A percentile compares a stretch with the other conserved stretches of the same genome.
phyloP scores from a whole-genome alignment of 2,329 filamentous ascomycete genomes.

The Aureobasidium subglaciale region DNA sequence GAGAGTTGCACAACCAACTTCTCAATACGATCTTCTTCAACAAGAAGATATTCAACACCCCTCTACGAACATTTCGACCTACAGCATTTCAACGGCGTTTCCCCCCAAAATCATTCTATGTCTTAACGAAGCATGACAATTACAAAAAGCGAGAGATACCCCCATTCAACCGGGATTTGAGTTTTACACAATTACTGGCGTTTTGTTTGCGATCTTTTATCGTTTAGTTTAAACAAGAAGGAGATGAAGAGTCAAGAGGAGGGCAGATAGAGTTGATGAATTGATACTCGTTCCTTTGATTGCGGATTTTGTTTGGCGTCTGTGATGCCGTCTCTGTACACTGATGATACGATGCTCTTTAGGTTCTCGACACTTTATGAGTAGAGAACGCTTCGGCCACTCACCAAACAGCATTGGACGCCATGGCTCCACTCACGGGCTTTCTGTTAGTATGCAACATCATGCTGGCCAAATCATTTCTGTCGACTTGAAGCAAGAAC shows the following conservation, averaged over 20 bases:
- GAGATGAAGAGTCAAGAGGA: not conserved
- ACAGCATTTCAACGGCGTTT: slow-evolving; percentile 12
- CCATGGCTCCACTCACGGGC: too few relatives aligned
- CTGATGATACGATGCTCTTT: too few relatives aligned
- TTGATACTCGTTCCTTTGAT: not conserved
- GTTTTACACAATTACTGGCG: not conserved
- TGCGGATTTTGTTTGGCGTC: too few relatives aligned
- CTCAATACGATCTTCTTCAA: slow-evolving; percentile 13
- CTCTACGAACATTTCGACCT: not conserved
- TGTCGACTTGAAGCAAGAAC: too few relatives aligned
- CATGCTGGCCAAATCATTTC: too few relatives aligned
- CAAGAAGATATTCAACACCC: slow-evolving; percentile 13
- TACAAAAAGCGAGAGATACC: slow-evolving; percentile 21
- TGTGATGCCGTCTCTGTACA: too few relatives aligned
- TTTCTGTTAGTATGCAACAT: too few relatives aligned
- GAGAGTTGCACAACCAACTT: slow-evolving; percentile 1
- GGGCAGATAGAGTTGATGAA: not conserved
- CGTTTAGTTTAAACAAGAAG: not conserved
- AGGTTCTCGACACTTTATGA: too few relatives aligned
- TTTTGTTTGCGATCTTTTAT: not conserved
- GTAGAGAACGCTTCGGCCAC: too few relatives aligned
- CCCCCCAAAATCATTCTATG: not conserved
- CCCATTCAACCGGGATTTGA: slow-evolving; percentile 27
- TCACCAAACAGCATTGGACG: too few relatives aligned
- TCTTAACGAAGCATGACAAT: slow-evolving; percentile 12